Conservation (phyloP, 176 grass and related monocot genomes). For the Tillandsia fasciculata region DNA sequence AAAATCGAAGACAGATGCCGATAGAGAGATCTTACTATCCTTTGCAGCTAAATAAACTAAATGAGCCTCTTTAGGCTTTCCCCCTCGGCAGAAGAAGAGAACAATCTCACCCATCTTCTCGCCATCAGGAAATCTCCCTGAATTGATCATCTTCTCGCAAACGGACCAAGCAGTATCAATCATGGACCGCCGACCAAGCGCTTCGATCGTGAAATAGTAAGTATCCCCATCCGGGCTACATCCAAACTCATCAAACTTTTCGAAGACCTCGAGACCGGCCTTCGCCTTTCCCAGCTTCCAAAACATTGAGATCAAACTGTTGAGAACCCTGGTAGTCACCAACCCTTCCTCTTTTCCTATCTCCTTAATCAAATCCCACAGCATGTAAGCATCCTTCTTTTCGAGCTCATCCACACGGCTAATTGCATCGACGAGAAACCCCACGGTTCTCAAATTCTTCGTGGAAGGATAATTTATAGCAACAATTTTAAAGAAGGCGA, state of each 20-base stretch:
- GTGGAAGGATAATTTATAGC: slow-evolving; percentile 35
- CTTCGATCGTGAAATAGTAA: slow-evolving; percentile 69
- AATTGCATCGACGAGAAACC: slow-evolving; percentile 40
- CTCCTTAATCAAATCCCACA: slow-evolving; percentile 87
- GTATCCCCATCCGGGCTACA: slow-evolving; percentile 50
- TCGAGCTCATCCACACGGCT: slow-evolving; percentile 25
- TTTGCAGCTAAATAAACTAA: slow-evolving; percentile 50
- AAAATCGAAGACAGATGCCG: slow-evolving; percentile 34
- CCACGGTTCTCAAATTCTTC: slow-evolving; percentile 44
- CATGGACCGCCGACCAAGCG: slow-evolving; percentile 55
- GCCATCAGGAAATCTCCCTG: slow-evolving; percentile 56
- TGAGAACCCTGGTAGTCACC: slow-evolving; percentile 43
- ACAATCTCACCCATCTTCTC: slow-evolving; percentile 51
- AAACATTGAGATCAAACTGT: slow-evolving; percentile 56
- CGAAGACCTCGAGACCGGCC: slow-evolving; percentile 59
- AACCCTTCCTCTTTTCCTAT: slow-evolving; percentile 43
- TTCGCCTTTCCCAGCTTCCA: slow-evolving; percentile 63
- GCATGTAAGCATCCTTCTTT: slow-evolving; percentile 58
- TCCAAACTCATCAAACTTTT: slow-evolving; percentile 60
- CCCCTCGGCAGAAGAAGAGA: slow-evolving; percentile 49
- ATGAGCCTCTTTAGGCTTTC: slow-evolving; percentile 56
- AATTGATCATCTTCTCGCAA: slow-evolving; percentile 73
- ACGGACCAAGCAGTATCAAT: slow-evolving; percentile 41
- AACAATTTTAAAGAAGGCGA: slow-evolving; percentile 48
- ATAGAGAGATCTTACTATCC: slow-evolving; percentile 47